Conservation (phyloP, 1,284 basidiomycete species). For the Pterula multifida region DNA sequence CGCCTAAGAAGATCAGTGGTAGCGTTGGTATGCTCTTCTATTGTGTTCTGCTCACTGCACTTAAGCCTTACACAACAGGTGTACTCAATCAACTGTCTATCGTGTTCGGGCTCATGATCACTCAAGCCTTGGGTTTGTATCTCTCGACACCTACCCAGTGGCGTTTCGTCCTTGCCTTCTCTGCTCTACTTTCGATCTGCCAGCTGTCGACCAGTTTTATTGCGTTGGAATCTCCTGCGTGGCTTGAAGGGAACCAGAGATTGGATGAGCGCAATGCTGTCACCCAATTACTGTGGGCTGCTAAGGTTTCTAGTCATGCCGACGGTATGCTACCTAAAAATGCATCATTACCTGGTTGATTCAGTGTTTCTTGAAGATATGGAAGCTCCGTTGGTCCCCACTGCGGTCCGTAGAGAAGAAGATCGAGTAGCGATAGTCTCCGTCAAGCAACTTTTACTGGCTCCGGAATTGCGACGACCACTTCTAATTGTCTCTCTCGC, state of each 20-base stretch:
- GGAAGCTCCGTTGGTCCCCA: slow-evolving; percentile 8
- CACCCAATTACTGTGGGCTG: slow-evolving; percentile 40
- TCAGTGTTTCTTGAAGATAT: background rate
- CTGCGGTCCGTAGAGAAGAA: slow-evolving; percentile 33
- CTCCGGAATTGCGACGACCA: slow-evolving; percentile 50
- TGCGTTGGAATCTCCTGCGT: slow-evolving; percentile 59
- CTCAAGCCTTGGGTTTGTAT: slow-evolving; percentile 55
- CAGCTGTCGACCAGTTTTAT: slow-evolving; percentile 46
- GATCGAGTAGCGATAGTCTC: slow-evolving; percentile 17
- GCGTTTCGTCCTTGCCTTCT: slow-evolving; percentile 65
- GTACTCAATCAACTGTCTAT: slow-evolving; percentile 84
- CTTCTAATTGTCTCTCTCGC: slow-evolving; percentile 61
- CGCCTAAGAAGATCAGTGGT: slow-evolving; percentile 64
- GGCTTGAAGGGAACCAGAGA: slow-evolving; percentile 41
- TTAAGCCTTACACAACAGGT: slow-evolving; percentile 27
- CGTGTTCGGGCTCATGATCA: slow-evolving; percentile 73
- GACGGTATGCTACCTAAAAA: background rate
- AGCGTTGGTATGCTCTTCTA: slow-evolving; percentile 41
- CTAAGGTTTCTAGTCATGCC: slow-evolving; percentile 7
- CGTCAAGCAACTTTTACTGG: slow-evolving; percentile 39
- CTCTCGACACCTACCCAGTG: slow-evolving; percentile 56
- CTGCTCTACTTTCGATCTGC: slow-evolving; percentile 40
- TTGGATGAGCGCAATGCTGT: slow-evolving; percentile 35
- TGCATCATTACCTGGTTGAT: slow-evolving; percentile 3
- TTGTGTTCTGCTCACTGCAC: background rate